Evolutionary conservation across 371 early-diverging fungal genomes (phyloP).

Genomic region (Mucor racemosus): DNA sequence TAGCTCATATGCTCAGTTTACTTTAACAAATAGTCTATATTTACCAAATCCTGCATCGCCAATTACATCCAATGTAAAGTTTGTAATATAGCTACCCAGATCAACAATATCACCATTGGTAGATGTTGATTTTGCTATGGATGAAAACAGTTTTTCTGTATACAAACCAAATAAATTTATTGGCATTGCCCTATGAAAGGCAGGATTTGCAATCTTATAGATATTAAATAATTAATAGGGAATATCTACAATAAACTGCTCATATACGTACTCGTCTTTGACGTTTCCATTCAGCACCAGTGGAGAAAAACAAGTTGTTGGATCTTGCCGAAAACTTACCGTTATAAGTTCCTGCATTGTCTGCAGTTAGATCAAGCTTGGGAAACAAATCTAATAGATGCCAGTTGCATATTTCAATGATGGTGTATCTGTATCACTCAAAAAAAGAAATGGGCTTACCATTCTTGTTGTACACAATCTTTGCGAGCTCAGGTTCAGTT

Average conservation of each 20-base stretch:
- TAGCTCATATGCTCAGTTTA: no score
- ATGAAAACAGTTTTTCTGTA: slow-evolving; percentile 25
- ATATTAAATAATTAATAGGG: neutral
- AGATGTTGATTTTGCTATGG: slow-evolving; percentile 3
- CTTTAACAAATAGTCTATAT: neutral
- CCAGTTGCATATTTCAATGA: neutral
- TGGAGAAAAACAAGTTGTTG: slow-evolving; percentile 30
- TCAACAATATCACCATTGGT: neutral
- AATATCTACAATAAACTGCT: neutral
- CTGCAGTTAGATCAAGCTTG: slow-evolving; percentile 12
- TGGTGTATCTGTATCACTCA: neutral
- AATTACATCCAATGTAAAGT: slow-evolving; percentile 34
- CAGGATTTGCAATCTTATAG: slow-evolving; percentile 37
- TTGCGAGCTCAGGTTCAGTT: slow-evolving; percentile 10
- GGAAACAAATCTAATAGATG: slow-evolving; percentile 17
- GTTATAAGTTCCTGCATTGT: slow-evolving; percentile 15
- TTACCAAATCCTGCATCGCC: slow-evolving; percentile 31
- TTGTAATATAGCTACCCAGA: slow-evolving; percentile 12
- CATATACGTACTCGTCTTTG: slow-evolving; percentile 34
- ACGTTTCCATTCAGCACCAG: slow-evolving; percentile 33
- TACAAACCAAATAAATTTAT: slow-evolving; percentile 35
- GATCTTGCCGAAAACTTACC: slow-evolving; percentile 25
- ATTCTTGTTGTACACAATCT: slow-evolving; percentile 5
- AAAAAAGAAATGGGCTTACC: slow-evolving; percentile 1
- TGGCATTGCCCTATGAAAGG: slow-evolving; percentile 43